Evolutionary conservation across 2,329 filamentous ascomycete species (phyloP), one percentile per base, ranked within the genome.

Genomic region (Fusarium sp.): DNA sequence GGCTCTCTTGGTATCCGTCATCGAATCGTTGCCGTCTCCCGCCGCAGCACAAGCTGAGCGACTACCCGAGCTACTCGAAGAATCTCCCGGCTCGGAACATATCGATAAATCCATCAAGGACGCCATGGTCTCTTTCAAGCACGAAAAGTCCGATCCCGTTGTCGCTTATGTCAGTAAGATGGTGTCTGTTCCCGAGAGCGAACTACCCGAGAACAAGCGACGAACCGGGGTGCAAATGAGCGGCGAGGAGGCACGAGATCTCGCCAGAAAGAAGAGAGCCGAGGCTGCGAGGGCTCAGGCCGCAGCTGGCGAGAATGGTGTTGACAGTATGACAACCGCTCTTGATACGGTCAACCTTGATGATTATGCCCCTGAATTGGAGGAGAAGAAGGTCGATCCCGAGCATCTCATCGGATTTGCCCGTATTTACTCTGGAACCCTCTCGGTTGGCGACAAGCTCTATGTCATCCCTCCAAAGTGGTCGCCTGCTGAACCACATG

Each of bases 91-190:
- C 1, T 88, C 92, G 4, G 88, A 90, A 4, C 87, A 90, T 76
- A 91, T 98, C 54, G 91, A 93, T 62, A 84, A 89, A 2, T 84
- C 87, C 8, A 85, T 98, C 63, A 92, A 91, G 76, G 87, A 93
- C n/a, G 94, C 96, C 6, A 96, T 98, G 92, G 84, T 93, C 2
- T 87, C 91, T 0, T 98, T 97, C 80, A 93, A 93, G 78, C 90
- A 90, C 5, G 88, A 87, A 0, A 87, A 89, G 42, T 87, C 91
- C 0, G 93, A 93, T 66, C 95, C 96, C 0, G 91, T 97, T 0
- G 94, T 99, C 2, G 96, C 94, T 10, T 99, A 98, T 75, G 94
- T 99, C 70, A 98, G 96, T 84, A 99, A 99, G 82, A 98, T 99
- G 95, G 94, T 98, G 2, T 96, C 96, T 0, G 89, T 99, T 14